Base-by-base conservation (phyloP, 208 protist species). In the Leishmania tarentolae region DNA sequence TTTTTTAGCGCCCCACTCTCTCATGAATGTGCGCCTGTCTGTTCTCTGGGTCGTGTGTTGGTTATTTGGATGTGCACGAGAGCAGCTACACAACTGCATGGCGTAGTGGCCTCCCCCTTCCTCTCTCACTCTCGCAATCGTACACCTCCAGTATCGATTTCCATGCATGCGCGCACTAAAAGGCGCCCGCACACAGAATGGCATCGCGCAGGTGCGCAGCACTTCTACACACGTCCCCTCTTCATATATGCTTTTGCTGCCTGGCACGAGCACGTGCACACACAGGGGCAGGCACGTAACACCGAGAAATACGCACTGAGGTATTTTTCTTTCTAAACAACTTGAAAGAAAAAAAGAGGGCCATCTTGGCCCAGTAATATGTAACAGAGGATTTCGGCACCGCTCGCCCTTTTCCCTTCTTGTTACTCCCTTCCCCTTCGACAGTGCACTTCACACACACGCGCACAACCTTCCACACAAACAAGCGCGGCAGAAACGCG, bases 291-390 rank as follows among this genome's bases (percentile, higher is more conserved):
- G 7, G 31, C 72, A 61, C 50, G 72, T 63, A 76, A 53, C 69
- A 50, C 21, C 69, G 11, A 73, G 24, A 73, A 73, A 53, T 15
- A 40, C 69, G 24, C 50, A 24, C 46, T 53, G 69, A 53, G 28
- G 19, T 35, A 8, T 46, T n/a, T 71, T 71, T 71, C 40, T 53
- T 73, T 73, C 40, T 73, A 73, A 73, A 15, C 44, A 73, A 50
- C 69, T 53, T 73, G 11, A 37, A 31, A 44, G 44, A 73, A 53
- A 73, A 68, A 21, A 13, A 73, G n/a, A 73, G 53, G 50, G 28
- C 35, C 47, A 73, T 31, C 28, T 21, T 19, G 8, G 44, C 24
- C 31, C 42, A 31, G 11, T 35, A 19, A 35, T 52, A 11, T 17
- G 9, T 5, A 15, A 47, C 13, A 42, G 66, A 47, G 66, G 69